Evolutionary conservation across 2,329 filamentous ascomycete species (phyloP).

Genomic region (Microcyclosporella mali): DNA sequence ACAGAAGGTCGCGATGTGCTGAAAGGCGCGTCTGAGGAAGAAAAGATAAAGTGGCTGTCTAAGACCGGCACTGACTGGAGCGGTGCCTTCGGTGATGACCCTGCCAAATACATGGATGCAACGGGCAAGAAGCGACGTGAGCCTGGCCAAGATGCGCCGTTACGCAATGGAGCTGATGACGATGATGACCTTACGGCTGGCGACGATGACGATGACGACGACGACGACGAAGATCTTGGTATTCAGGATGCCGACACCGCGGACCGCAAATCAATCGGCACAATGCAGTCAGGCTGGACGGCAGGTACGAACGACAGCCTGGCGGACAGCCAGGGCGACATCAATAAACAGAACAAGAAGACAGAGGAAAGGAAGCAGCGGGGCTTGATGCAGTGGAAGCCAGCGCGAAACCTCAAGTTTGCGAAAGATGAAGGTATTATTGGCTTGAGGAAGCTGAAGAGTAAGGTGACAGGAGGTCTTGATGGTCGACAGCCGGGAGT

Average conservation of each 20-base stretch:
- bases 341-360: slow-evolving; percentile 62
- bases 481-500: slow-evolving; percentile 80
- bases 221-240: slow-evolving; percentile 46
- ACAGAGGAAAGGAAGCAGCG: slow-evolving; percentile 75
- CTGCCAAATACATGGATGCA: slow-evolving; percentile 52
- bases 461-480: slow-evolving; percentile 64
- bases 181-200: slow-evolving; percentile 40
- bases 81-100: slow-evolving; percentile 76
- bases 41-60: slow-evolving; percentile 70
- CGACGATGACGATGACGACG: slow-evolving; percentile 36
- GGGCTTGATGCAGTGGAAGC: slow-evolving; percentile 92
- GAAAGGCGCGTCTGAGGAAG: slow-evolving; percentile 62
- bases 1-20: slow-evolving; percentile 75
- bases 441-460: slow-evolving; percentile 67
- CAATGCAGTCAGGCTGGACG: slow-evolving; percentile 31
- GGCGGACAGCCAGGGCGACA: slow-evolving; percentile 45
- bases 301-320: slow-evolving; percentile 27
- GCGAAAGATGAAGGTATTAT: slow-evolving; percentile 82
- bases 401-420: slow-evolving; percentile 77
- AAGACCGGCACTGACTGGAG: slow-evolving; percentile 81
- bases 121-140: slow-evolving; percentile 50
- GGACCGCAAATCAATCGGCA: slow-evolving; percentile 22
- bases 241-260: slow-evolving; percentile 49
- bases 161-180: slow-evolving; percentile 42
- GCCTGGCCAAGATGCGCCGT: slow-evolving; percentile 47